phyloP scores from a whole-genome alignment of 2,329 filamentous ascomycete species.

The Fragosphaeria purpurea region DNA sequence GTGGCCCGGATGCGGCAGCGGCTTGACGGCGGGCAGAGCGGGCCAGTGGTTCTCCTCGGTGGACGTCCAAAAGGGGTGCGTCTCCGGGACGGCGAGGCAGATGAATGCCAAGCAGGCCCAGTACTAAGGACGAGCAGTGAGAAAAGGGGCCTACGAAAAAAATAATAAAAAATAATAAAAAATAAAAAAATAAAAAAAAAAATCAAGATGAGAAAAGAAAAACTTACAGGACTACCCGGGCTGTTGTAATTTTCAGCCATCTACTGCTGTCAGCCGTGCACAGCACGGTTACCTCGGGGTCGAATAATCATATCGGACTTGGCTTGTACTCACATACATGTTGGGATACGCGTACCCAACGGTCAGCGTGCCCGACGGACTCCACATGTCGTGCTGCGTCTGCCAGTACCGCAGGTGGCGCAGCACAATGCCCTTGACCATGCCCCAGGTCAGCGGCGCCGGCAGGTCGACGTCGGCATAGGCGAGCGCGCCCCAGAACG shows the following conservation, averaged over 20 bases:
- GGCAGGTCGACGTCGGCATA: constrained; percentile 68
- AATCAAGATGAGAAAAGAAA: too few relatives aligned
- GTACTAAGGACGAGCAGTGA: constrained; percentile 38
- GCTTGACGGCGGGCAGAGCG: constrained; percentile 47
- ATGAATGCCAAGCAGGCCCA: constrained; percentile 75
- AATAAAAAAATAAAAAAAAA: neutral
- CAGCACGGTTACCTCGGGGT: too few relatives aligned
- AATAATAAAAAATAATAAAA: too few relatives aligned
- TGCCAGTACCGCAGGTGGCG: constrained; percentile 74
- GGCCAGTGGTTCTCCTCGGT: constrained; percentile 50
- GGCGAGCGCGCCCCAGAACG: constrained; percentile 69
- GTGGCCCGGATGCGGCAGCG: constrained; percentile 59
- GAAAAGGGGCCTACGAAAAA: neutral
- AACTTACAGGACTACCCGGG: constrained; percentile 49
- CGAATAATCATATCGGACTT: too few relatives aligned
- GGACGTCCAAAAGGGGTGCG: constrained; percentile 66
- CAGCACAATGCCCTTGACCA: constrained; percentile 66
- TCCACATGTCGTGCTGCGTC: constrained; percentile 64
- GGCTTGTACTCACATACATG: constrained; percentile 46
- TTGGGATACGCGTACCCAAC: constrained; percentile 73
- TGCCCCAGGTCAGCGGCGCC: constrained; percentile 63
- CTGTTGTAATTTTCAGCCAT: constrained; percentile 80
- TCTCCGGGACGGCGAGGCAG: constrained; percentile 56
- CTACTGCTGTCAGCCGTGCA: constrained; percentile 20
- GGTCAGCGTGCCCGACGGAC: constrained; percentile 61